Percentiles rank a stretch among this genome's conserved stretches.
phyloP scores from a whole-genome alignment of 179 eudicot genomes.

The Camellia oleifera region DNA sequence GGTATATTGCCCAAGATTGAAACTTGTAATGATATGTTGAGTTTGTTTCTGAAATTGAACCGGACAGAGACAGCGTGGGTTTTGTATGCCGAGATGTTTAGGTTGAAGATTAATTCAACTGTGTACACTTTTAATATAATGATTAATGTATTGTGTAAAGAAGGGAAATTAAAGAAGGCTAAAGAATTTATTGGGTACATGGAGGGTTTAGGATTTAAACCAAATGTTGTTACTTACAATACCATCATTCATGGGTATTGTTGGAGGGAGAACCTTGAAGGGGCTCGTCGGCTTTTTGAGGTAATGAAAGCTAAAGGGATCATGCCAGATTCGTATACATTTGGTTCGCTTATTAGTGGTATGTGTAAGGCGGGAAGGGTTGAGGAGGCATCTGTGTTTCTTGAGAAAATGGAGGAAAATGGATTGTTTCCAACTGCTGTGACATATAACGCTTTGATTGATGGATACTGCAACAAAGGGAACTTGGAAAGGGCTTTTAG shows the following conservation, averaged over 20 bases:
- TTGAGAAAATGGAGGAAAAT: conserved; percentile 43
- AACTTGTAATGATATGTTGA: conserved; percentile 63
- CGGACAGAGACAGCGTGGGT: conserved; percentile 49
- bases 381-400: conserved; percentile 44
- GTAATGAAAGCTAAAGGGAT: conserved; percentile 57
- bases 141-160: conserved; percentile 71
- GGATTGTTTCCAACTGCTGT: conserved; percentile 22
- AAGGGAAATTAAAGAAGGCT: conserved; percentile 72
- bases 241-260: conserved; percentile 62
- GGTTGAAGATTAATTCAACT: conserved; percentile 46
- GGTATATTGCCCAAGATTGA: conserved; percentile 47
- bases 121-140: conserved; percentile 67
- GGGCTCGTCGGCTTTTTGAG: conserved; percentile 40
- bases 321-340: conserved; percentile 65
- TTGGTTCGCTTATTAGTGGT: conserved; percentile 49
- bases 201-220: conserved; percentile 57
- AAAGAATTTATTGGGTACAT: conserved; percentile 54
- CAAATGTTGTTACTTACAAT: conserved; percentile 64
- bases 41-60: conserved; percentile 45
- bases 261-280: conserved; percentile 47
- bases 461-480: conserved; percentile 20
- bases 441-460: no score
- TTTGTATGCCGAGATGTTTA: conserved; percentile 75
- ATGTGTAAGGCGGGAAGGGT: conserved; percentile 53
- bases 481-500: conserved; percentile 53